These are phyloP conservation scores for Botrytis elliptica DNA, from an alignment of 2,329 filamentous ascomycete genomes.

Conservation along the genomic window DNA sequence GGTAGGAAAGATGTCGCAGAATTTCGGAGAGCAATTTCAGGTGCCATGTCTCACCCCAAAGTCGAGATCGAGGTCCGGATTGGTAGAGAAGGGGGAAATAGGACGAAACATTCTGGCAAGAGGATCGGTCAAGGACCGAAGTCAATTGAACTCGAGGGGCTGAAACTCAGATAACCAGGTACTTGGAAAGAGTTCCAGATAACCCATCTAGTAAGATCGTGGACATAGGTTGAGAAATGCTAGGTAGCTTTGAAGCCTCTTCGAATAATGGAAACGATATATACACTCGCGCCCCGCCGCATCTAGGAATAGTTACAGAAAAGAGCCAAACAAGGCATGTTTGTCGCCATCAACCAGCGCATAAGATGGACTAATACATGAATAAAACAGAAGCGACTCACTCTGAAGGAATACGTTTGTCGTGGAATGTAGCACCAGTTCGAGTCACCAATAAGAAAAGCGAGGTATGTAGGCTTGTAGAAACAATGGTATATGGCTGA, in stretches of 20 bases:
- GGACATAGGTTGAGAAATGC: background rate
- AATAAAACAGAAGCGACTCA: background rate
- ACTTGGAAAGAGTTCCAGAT: background rate
- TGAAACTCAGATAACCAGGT: too few species aligned
- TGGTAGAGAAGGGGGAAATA: background rate
- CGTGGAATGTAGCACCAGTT: background rate
- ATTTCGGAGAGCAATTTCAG: background rate
- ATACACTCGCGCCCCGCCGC: background rate
- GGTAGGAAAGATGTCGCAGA: background rate
- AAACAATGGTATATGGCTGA: background rate
- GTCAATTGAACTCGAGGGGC: background rate
- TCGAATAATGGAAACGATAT: background rate
- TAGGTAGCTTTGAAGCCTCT: background rate
- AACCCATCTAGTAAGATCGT: background rate
- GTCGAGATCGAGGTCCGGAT: too few species aligned
- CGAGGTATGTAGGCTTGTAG: background rate
- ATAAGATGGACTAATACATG: too few species aligned
- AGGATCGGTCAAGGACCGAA: background rate
- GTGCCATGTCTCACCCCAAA: background rate
- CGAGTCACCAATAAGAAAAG: background rate
- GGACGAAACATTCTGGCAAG: background rate
- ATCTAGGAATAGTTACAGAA: background rate
- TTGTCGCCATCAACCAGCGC: background rate
- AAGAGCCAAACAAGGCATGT: too few species aligned
- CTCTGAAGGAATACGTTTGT: background rate